Conservation (phyloP, 257 asterid species). For the Striga asiatica region DNA sequence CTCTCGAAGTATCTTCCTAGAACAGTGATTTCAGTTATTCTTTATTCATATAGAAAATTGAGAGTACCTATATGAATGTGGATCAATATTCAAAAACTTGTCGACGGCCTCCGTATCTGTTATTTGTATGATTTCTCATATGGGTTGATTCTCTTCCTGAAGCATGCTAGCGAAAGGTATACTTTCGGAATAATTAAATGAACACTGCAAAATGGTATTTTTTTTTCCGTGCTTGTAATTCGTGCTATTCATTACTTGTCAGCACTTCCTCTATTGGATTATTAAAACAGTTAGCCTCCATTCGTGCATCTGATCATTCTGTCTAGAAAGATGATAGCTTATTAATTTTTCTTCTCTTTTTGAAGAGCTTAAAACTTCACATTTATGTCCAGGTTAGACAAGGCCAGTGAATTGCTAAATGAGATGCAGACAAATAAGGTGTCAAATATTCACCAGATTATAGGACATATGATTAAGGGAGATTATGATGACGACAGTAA, state of each 20-base stretch:
- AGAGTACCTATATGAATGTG: too few relatives aligned
- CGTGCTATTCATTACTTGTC: too few relatives aligned
- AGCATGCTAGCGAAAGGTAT: neutral
- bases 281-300: neutral
- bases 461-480: slow-evolving; percentile 87
- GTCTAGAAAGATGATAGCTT: neutral
- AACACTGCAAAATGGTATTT: neutral
- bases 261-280: slow-evolving; percentile 3
- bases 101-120: neutral
- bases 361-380: slow-evolving; percentile 13
- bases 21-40: too few relatives aligned
- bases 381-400: slow-evolving; percentile 54
- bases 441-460: slow-evolving; percentile 71
- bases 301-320: neutral
- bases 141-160: neutral
- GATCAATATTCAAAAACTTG: too few relatives aligned
- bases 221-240: neutral
- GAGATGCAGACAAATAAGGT: slow-evolving; percentile 62
- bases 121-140: neutral
- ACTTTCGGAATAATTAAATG: neutral
- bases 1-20: too few relatives aligned
- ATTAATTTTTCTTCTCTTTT: slow-evolving; percentile 4
- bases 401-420: slow-evolving; percentile 49
- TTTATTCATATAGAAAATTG: too few relatives aligned
- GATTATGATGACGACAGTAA: slow-evolving; percentile 66